Conservation (phyloP, 1,284 basidiomycete species). For the Cutaneotrichosporon spelunceum region DNA sequence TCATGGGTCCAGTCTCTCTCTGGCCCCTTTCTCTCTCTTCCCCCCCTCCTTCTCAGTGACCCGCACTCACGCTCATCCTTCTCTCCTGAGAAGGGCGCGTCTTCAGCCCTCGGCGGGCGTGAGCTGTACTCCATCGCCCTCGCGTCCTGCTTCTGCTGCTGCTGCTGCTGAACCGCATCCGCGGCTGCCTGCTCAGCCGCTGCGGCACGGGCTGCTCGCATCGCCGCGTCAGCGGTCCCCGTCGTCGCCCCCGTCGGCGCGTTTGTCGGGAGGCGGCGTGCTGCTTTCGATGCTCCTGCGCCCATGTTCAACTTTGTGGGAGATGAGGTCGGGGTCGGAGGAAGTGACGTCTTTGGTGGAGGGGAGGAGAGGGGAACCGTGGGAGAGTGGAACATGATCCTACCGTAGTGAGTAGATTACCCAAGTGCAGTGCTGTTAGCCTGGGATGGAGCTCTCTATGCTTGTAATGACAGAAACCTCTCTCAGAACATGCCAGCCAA, state of each 20-base stretch:
- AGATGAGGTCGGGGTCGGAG: not conserved
- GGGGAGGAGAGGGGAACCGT: not conserved
- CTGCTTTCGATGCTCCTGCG: constrained; percentile 63
- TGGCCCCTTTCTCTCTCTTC: no score
- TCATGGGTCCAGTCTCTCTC: no score
- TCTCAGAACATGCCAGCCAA: no score
- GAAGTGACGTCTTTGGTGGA: not conserved
- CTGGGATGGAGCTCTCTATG: no score
- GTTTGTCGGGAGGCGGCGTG: constrained; percentile 62
- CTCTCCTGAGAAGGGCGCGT: constrained; percentile 40
- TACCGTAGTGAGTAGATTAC: no score
- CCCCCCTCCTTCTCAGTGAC: no score
- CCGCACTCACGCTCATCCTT: constrained; percentile 46
- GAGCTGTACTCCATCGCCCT: constrained; percentile 14
- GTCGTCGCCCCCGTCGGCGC: constrained; percentile 6
- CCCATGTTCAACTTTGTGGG: constrained; percentile 58
- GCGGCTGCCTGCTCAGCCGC: constrained; percentile 17
- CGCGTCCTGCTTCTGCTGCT: not conserved
- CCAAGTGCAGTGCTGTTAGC: no score
- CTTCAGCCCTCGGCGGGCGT: not conserved
- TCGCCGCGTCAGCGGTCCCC: constrained; percentile 9
- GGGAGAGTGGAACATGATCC: not conserved
- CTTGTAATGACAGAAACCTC: no score
- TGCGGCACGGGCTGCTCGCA: constrained; percentile 9
- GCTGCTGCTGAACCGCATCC: not conserved